A percentile compares a stretch with the other conserved stretches of the same genome.
Evolutionary conservation across 2,329 filamentous ascomycete genomes (phyloP).

Genomic region (Epichloe elymi): DNA sequence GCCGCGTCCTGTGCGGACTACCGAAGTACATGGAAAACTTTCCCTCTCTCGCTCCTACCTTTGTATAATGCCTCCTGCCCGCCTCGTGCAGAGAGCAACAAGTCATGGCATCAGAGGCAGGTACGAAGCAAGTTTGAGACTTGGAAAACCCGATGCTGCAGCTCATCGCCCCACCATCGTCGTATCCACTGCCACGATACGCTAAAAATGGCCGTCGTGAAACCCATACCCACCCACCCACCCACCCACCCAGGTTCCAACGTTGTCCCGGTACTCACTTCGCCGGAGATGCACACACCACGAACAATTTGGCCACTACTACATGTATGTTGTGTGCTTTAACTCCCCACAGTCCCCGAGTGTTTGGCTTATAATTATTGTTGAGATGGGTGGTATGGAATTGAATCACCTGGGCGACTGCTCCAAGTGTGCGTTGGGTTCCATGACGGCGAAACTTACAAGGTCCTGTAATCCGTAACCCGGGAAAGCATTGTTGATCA

Average conservation of each 20-base stretch:
- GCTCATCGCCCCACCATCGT: conserved; percentile 2
- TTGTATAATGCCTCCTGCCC: too few species aligned
- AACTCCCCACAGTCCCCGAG: background rate
- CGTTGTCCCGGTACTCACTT: too few species aligned
- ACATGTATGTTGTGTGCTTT: too few species aligned
- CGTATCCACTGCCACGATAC: conserved; percentile 2
- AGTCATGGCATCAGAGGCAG: conserved; percentile 2
- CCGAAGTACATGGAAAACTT: too few species aligned
- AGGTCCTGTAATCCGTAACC: too few species aligned
- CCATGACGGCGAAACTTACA: too few species aligned
- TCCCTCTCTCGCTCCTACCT: too few species aligned
- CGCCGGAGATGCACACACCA: too few species aligned
- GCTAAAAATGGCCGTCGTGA: conserved; percentile 4
- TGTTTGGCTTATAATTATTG: background rate
- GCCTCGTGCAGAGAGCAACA: background rate
- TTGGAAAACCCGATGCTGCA: conserved; percentile 2
- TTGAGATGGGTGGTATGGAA: background rate
- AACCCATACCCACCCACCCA: background rate
- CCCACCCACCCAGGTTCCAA: background rate
- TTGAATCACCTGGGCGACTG: background rate
- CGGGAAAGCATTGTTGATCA: too few species aligned
- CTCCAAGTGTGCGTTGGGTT: background rate
- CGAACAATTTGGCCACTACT: too few species aligned
- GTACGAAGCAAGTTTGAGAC: background rate
- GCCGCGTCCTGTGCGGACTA: too few species aligned